Percentiles rank a stretch among this genome's conserved stretches.
Evolutionary conservation across 1,139 yeast genomes (phyloP).

Genomic region (Pichia sp.): DNA sequence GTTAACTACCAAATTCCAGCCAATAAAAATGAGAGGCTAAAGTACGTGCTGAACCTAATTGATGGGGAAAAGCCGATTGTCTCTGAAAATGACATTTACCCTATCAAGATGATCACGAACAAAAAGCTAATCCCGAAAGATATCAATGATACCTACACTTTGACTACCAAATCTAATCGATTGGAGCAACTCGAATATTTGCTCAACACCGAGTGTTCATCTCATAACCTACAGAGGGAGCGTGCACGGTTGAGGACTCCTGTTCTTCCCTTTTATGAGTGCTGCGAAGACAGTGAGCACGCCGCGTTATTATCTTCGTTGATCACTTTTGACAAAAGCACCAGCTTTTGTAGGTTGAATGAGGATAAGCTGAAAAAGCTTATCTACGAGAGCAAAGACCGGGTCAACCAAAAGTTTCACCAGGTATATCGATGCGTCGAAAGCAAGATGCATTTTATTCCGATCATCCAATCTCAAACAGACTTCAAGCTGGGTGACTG

Average conservation of each 20-base stretch:
- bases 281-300: slow-evolving; percentile 50
- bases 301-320: slow-evolving; percentile 34
- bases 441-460: slow-evolving; percentile 56
- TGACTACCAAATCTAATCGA: slow-evolving; percentile 26
- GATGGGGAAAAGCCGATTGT: slow-evolving; percentile 20
- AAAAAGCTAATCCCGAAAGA: slow-evolving; percentile 22
- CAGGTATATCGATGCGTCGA: slow-evolving; percentile 40
- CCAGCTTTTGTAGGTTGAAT: slow-evolving; percentile 30
- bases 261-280: slow-evolving; percentile 44
- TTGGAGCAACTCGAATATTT: slow-evolving; percentile 25
- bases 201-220: slow-evolving; percentile 32
- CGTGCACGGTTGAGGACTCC: slow-evolving; percentile 38
- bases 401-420: slow-evolving; percentile 8
- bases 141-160: slow-evolving; percentile 27
- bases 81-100: slow-evolving; percentile 23
- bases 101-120: slow-evolving; percentile 20
- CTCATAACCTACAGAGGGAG: slow-evolving; percentile 39
- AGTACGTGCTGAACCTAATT: slow-evolving; percentile 18
- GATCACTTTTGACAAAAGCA: slow-evolving; percentile 29
- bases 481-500: slow-evolving; percentile 83
- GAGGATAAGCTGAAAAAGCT: slow-evolving; percentile 24
- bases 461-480: slow-evolving; percentile 50
- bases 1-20: slow-evolving; percentile 17
- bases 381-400: slow-evolving; percentile 16
- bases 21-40: slow-evolving; percentile 16